Evolutionary conservation across 192 early-diverging fungal species (phyloP).

Genomic region (Nowakowskiella sp.): DNA sequence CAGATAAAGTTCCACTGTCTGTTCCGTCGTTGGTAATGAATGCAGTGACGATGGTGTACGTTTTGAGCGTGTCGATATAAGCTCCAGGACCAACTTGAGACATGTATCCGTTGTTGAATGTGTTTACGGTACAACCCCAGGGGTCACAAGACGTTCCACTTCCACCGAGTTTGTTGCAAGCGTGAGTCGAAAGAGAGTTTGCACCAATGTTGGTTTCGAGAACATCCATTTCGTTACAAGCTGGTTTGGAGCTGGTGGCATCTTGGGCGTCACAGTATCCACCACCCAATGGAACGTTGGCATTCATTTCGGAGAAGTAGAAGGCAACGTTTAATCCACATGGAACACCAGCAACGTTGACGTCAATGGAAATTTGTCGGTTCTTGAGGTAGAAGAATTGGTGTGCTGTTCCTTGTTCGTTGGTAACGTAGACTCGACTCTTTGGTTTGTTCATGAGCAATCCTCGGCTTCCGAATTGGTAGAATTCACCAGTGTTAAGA

Average conservation of each 20-base stretch:
- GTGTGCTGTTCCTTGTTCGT: no score
- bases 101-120: background rate
- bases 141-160: conserved; percentile 27
- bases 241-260: no score
- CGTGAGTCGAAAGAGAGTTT: conserved; percentile 16
- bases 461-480: no score
- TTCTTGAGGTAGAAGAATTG: no score
- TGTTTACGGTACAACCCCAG: conserved; percentile 23
- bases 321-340: conserved; percentile 31
- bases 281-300: conserved; percentile 17
- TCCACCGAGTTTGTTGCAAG: conserved; percentile 7
- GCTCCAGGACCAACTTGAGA: conserved; percentile 15
- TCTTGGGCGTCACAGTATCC: conserved; percentile 31
- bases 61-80: conserved; percentile 17
- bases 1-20: background rate
- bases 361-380: conserved; percentile 10
- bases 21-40: background rate
- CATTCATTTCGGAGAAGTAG: conserved; percentile 29
- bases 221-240: conserved; percentile 26
- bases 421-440: no score
- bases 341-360: conserved; percentile 22
- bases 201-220: conserved; percentile 23
- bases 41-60: background rate
- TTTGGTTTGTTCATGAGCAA: no score
- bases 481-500: no score